These are phyloP conservation scores for Skeletonema tropicum DNA, from an alignment of 108 stramenopile genomes.

Conservation along the genomic window DNA sequence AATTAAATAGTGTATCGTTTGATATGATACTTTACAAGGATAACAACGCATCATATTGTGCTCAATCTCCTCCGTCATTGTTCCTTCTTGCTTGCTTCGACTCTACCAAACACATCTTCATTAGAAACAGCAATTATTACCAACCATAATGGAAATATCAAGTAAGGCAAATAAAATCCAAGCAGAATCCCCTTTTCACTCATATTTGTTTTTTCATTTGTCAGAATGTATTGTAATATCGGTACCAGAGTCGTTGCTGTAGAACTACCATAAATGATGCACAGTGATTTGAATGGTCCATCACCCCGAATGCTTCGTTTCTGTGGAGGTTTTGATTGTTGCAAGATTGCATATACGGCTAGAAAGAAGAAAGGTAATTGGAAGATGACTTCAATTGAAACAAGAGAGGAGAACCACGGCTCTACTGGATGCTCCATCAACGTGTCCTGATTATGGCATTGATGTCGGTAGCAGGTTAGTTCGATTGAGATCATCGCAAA, in stretches of 20 bases:
- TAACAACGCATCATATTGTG: neutral
- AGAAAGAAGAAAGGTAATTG: constrained; percentile 87
- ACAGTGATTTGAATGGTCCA: constrained; percentile 49
- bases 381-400: constrained; percentile 68
- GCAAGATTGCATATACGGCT: constrained; percentile 53
- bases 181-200: constrained; percentile 55
- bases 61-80: neutral
- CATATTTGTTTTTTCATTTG: constrained; percentile 37
- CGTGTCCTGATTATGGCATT: constrained; percentile 37
- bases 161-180: constrained; percentile 74
- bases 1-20: no score
- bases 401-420: constrained; percentile 69
- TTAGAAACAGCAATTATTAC: constrained; percentile 49
- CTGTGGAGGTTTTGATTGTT: constrained; percentile 6
- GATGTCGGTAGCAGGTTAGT: neutral
- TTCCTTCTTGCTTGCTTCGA: neutral
- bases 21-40: neutral
- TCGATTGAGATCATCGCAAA: neutral
- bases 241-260: constrained; percentile 85
- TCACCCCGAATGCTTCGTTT: constrained; percentile 36
- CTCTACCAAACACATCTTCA: constrained; percentile 32
- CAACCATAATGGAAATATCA: constrained; percentile 72
- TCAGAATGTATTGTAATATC: constrained; percentile 56
- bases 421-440: constrained; percentile 60
- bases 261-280: constrained; percentile 62